phyloP scores from a whole-genome alignment of 129 eudicot species.

The Calendula officinalis region DNA sequence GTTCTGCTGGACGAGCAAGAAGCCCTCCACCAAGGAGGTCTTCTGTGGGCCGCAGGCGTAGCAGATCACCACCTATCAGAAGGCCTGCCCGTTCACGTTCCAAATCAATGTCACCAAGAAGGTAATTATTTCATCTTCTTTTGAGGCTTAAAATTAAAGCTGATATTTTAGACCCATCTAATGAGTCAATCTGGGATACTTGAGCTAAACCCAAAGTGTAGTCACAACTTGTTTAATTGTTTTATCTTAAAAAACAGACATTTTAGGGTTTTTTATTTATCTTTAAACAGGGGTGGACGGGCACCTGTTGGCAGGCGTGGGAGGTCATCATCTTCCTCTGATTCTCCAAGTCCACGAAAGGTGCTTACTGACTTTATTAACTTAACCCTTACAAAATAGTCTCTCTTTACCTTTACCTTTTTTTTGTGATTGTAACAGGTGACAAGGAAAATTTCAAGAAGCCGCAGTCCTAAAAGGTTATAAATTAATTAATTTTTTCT shows the following conservation, averaged over 20 bases:
- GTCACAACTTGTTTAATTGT: no score
- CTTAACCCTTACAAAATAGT: neutral
- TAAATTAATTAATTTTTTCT: neutral
- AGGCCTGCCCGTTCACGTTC: slow-evolving; percentile 74
- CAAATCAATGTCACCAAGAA: slow-evolving; percentile 67
- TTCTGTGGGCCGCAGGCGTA: slow-evolving; percentile 70
- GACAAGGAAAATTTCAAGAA: slow-evolving; percentile 61
- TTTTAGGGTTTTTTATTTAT: neutral
- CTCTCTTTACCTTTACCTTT: neutral
- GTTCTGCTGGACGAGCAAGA: slow-evolving; percentile 60
- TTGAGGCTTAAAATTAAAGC: no score
- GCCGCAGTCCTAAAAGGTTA: slow-evolving; percentile 83
- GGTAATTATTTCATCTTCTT: slow-evolving; percentile 28
- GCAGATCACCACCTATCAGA: slow-evolving; percentile 64
- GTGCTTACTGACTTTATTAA: slow-evolving; percentile 34
- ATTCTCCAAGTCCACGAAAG: slow-evolving; percentile 89
- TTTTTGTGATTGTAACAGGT: slow-evolving; percentile 31
- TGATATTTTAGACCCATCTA: no score
- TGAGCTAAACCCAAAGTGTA: no score
- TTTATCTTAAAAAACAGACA: no score
- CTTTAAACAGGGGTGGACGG: slow-evolving; percentile 58
- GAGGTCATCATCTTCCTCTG: slow-evolving; percentile 74
- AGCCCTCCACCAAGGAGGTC: slow-evolving; percentile 96
- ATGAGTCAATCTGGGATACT: no score
- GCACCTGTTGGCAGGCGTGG: slow-evolving; percentile 57